Evolutionary conservation across 441 rosid species (phyloP).

Genomic region (Eruca vesicaria): DNA sequence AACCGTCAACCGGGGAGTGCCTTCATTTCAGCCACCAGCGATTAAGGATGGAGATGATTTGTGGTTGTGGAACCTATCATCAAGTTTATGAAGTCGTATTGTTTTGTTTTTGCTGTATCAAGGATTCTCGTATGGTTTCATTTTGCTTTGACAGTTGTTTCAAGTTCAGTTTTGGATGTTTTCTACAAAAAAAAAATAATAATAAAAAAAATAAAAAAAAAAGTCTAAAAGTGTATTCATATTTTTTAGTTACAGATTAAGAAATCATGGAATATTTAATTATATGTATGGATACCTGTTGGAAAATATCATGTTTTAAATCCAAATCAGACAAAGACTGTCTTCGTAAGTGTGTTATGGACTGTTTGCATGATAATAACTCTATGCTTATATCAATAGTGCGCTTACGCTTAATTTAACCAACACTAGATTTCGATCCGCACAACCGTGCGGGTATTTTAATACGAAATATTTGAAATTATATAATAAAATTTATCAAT

Average conservation of each 20-base stretch:
- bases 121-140: constrained; percentile 15
- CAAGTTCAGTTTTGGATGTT: background rate
- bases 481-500: too few species aligned
- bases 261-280: background rate
- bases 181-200: too few species aligned
- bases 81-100: background rate
- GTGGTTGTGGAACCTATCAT: constrained; percentile 15
- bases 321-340: background rate
- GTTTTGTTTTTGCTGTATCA: constrained; percentile 12
- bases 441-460: too few species aligned
- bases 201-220: too few species aligned
- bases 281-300: background rate
- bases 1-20: constrained; percentile 65
- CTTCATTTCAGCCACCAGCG: constrained; percentile 36
- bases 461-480: too few species aligned
- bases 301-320: background rate
- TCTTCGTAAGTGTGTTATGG: background rate
- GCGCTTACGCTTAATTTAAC: background rate
- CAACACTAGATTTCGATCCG: too few species aligned
- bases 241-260: background rate
- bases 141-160: constrained; percentile 17
- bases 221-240: background rate
- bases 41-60: constrained; percentile 16
- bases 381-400: background rate
- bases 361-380: background rate